Conservation (phyloP, 2,329 filamentous ascomycete genomes). For the Leptographium wingfieldii region DNA sequence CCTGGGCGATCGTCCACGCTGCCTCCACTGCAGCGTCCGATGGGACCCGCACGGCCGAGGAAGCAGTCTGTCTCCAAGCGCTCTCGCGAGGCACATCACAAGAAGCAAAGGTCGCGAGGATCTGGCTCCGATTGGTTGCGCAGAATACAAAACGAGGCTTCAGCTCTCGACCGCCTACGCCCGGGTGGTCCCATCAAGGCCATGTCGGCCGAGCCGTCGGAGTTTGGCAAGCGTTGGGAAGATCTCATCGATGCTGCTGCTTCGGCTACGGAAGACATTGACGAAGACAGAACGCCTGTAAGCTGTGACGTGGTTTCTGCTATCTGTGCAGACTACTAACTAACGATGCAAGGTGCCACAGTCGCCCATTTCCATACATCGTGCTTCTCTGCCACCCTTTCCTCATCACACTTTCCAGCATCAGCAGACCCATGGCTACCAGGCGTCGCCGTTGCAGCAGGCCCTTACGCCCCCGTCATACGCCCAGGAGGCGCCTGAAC, state of each 20-base stretch:
- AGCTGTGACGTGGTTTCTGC: constrained; percentile 19
- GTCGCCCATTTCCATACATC: constrained; percentile 51
- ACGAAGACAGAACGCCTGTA: constrained; percentile 84
- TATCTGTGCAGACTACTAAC: constrained; percentile 8
- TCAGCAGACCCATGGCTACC: constrained; percentile 41
- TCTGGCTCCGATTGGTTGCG: constrained; percentile 57
- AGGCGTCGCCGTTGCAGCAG: constrained; percentile 83
- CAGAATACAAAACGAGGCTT: constrained; percentile 39
- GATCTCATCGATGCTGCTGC: constrained; percentile 89
- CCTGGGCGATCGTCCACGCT: constrained; percentile 79
- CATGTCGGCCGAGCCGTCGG: constrained; percentile 71
- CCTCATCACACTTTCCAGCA: constrained; percentile 33
- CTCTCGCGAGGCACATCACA: constrained; percentile 63
- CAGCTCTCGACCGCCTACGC: constrained; percentile 43
- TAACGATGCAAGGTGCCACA: constrained; percentile 40
- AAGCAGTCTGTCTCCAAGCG: constrained; percentile 81
- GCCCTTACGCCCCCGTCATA: constrained; percentile 74
- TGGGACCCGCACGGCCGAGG: constrained; percentile 59
- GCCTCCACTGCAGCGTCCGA: constrained; percentile 64
- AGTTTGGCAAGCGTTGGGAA: constrained; percentile 87
- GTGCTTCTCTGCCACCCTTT: constrained; percentile 49
- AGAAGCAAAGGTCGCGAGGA: constrained; percentile 60
- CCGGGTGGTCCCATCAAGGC: constrained; percentile 63
- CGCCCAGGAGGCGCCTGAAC: constrained; percentile 54
- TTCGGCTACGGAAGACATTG: constrained; percentile 80